Base-by-base conservation (phyloP, 371 early-diverging fungal genomes). In the Mucor lusitanicus region DNA sequence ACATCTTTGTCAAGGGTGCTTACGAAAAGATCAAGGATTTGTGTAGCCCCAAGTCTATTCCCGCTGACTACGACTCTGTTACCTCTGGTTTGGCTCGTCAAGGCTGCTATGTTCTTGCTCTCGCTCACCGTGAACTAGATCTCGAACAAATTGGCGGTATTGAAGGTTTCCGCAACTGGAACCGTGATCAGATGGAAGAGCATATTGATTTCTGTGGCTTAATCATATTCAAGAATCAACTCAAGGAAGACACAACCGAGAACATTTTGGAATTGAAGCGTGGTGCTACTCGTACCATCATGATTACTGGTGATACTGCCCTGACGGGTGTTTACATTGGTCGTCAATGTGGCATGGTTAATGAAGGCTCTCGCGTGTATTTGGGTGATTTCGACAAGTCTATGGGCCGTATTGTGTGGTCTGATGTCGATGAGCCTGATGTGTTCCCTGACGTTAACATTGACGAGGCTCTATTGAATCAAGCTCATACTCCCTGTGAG, bases 241-340 rank as follows among this genome's bases (percentile, higher is more conserved):
- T 96, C 21, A 98, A 98, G 76, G 77, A 67, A 13, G 94, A 93
- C 63, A 92, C 95, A 1, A 76, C 76, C 3, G 81, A 81, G 33
- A 91, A 90, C 9, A 87, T 98, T 62, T 74, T 77, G 3, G 89
- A 88, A 71, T 87, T 98, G 44, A 89, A 90, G 55, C 77, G 75
- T 23, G 96, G 94, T 44, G 87, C 85, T 39, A 88, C 92, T 54
- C 87, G 94, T 37, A 88, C 85, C 11, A 86, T 94, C 30, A 98
- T 98, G 94, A 93, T 95, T 67, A 97, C 98, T 11, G 98, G 98
- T 56, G 98, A 98, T 73, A 91, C 93, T 42, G 89, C 94, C 3
- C 76, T 92, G 53, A 98, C 98, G 19, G 96, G 95, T 59, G 82
- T 95, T 7, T 92, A 90, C 68, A 92, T 97, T 72, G 95, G 92